phyloP scores from a whole-genome alignment of 768 basidiomycete species.

The Megacollybia marginata region DNA sequence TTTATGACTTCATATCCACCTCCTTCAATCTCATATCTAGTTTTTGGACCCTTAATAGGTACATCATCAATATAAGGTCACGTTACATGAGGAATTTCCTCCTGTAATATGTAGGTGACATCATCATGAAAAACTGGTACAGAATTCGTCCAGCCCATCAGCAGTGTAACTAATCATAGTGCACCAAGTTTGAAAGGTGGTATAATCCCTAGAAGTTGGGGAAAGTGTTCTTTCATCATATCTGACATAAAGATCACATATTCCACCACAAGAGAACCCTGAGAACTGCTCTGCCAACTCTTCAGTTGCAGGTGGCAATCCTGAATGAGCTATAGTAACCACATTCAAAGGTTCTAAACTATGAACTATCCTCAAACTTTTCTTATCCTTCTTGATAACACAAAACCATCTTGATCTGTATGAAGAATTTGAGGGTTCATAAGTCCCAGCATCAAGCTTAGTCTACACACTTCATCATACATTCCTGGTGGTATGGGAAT shows the following conservation, averaged over 20 bases:
- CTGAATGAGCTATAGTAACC: conserved; percentile 28
- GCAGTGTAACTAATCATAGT: conserved; percentile 10
- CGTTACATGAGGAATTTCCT: conserved; percentile 36
- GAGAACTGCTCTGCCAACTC: conserved; percentile 25
- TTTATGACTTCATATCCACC: conserved; percentile 27
- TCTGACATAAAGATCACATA: conserved; percentile 27
- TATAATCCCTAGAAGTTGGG: conserved; percentile 26
- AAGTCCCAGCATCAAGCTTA: conserved; percentile 23
- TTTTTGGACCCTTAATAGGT: conserved; percentile 23
- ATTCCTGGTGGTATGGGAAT: conserved; percentile 23
- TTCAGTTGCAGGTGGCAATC: conserved; percentile 23
- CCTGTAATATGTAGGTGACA: conserved; percentile 26
- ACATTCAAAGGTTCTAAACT: conserved; percentile 29
- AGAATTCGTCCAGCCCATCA: conserved; percentile 25
- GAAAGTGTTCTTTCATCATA: conserved; percentile 25
- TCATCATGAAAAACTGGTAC: conserved; percentile 33
- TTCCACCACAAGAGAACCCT: conserved; percentile 21
- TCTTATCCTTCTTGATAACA: conserved; percentile 31
- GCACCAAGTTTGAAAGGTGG: conserved; percentile 29
- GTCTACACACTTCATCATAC: conserved; percentile 11
- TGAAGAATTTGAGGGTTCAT: conserved; percentile 24
- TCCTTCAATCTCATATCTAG: conserved; percentile 18
- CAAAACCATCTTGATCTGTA: conserved; percentile 30
- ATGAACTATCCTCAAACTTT: conserved; percentile 26
- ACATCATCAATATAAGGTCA: conserved; percentile 31